Evolutionary conservation across 495 filamentous ascomycete species (phyloP).

Genomic region (Trichoderma erinaceum): DNA sequence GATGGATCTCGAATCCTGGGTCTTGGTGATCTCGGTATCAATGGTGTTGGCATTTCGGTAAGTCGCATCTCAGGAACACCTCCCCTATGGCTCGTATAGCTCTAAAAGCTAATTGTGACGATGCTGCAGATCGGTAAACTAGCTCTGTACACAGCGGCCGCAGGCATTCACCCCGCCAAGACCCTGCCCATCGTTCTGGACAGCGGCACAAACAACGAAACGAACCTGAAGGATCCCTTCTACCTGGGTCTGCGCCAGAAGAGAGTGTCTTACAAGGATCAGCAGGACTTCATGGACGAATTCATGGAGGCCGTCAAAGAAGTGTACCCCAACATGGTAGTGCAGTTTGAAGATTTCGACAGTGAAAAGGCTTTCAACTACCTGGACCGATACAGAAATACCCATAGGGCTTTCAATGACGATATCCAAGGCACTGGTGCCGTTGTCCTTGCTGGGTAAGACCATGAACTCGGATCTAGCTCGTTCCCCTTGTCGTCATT

Average conservation of each 20-base stretch:
- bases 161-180: conserved; percentile 86
- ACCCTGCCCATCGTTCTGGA: conserved; percentile 91
- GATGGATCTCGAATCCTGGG: conserved; percentile 96
- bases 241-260: conserved; percentile 85
- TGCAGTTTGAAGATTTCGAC: conserved; percentile 99
- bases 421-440: conserved; percentile 98
- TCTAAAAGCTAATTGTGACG: conserved; percentile 21
- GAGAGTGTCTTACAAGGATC: conserved; percentile 73
- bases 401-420: conserved; percentile 95
- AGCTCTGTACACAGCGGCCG: conserved; percentile 89
- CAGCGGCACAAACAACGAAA: conserved; percentile 84
- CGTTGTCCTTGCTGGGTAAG: conserved; percentile 80
- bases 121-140: conserved; percentile 66
- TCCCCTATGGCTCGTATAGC: background rate
- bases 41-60: conserved; percentile 97
- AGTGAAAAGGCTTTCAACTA: conserved; percentile 87
- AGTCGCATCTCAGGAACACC: conserved; percentile 29
- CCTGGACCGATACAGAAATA: conserved; percentile 77
- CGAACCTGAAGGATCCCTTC: conserved; percentile 80
- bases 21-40: conserved; percentile 90
- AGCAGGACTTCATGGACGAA: conserved; percentile 93
- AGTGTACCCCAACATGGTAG: conserved; percentile 85
- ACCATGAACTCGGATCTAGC: background rate
- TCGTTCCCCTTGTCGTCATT: background rate
- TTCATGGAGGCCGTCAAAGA: conserved; percentile 89